Evolutionary conservation across 2,329 filamentous ascomycete genomes (phyloP).

Genomic region (Calonectria pauciramosa): DNA sequence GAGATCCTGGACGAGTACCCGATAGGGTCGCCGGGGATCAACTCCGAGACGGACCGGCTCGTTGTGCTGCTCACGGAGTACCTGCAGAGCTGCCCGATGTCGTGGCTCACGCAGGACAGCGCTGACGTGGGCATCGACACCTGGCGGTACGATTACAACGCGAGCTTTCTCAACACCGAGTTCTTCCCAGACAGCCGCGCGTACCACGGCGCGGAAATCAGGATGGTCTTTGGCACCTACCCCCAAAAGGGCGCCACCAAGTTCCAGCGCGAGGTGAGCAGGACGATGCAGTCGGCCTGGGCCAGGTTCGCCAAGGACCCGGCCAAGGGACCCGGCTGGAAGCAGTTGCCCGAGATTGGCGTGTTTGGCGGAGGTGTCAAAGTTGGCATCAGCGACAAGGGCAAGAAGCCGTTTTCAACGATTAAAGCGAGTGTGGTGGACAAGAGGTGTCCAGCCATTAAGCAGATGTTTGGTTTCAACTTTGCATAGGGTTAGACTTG

Average conservation of each 20-base stretch:
- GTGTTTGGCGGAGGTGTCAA: constrained; percentile 42
- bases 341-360: constrained; percentile 35
- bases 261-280: constrained; percentile 37
- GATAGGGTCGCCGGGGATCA: constrained; percentile 31
- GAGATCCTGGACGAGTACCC: constrained; percentile 31
- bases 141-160: constrained; percentile 63
- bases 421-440: neutral
- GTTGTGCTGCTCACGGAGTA: constrained; percentile 39
- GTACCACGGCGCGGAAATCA: constrained; percentile 62
- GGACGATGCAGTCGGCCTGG: constrained; percentile 47
- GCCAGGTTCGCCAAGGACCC: constrained; percentile 47
- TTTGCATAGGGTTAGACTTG: neutral
- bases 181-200: constrained; percentile 55
- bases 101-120: constrained; percentile 48
- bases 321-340: constrained; percentile 42
- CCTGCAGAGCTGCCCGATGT: constrained; percentile 38
- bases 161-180: constrained; percentile 61
- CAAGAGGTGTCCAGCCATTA: neutral
- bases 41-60: constrained; percentile 35
- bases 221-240: constrained; percentile 59
- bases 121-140: constrained; percentile 50
- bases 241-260: constrained; percentile 28
- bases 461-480: neutral
- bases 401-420: neutral
- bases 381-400: constrained; percentile 14